Percentiles rank a stretch among this genome's conserved stretches.
phyloP scores from a whole-genome alignment of 257 asterid genomes.

The Nicotiana tabacum region DNA sequence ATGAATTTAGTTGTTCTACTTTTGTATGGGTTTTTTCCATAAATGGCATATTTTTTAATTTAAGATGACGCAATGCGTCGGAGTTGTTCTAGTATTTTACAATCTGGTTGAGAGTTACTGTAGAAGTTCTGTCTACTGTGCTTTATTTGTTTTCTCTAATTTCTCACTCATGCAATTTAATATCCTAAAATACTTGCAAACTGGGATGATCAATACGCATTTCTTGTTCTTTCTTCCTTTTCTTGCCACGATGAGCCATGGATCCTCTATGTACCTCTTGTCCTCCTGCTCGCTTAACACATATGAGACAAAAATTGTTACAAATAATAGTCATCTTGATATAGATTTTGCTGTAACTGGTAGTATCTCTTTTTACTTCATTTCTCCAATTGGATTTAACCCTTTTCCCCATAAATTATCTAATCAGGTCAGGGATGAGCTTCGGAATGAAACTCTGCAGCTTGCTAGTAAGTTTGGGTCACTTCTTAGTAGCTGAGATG shows the following conservation, averaged over 20 bases:
- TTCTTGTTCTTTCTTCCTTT: neutral
- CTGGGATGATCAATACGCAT: neutral
- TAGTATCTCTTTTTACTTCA: conserved; percentile 1
- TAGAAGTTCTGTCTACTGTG: neutral
- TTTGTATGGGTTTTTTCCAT: neutral
- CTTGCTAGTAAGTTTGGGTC: conserved; percentile 72
- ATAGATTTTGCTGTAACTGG: neutral
- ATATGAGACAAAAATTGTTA: neutral
- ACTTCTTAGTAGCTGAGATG: neutral
- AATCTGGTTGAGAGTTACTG: neutral
- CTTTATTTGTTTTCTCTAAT: neutral
- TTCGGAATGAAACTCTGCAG: conserved; percentile 78
- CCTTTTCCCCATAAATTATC: conserved; percentile 8
- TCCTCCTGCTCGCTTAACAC: neutral
- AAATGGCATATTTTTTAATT: neutral
- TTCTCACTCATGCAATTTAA: neutral
- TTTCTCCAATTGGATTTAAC: conserved; percentile 27
- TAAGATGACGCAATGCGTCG: neutral
- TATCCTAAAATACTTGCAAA: neutral
- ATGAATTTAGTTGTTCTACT: neutral
- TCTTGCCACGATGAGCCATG: neutral
- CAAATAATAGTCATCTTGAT: too few relatives aligned
- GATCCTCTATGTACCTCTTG: neutral
- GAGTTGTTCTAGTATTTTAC: neutral
- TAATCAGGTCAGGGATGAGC: conserved; percentile 81